Conservation (phyloP, 148 eudicot genomes). For the Simmondsia chinensis region DNA sequence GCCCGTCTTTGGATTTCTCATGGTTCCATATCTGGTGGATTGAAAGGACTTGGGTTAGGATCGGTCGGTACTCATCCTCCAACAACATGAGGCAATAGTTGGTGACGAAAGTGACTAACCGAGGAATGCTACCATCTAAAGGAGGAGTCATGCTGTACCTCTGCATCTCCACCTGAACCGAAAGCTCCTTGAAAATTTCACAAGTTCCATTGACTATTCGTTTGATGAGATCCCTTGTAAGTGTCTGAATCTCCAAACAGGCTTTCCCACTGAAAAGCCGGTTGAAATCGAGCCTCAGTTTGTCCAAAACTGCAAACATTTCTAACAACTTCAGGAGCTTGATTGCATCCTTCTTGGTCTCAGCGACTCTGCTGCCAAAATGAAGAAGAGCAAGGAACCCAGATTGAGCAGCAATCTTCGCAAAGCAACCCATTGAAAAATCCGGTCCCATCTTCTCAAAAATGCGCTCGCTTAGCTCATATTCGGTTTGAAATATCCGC, state of each 20-base stretch:
- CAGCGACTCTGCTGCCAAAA: conserved; percentile 48
- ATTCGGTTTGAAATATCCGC: conserved; percentile 41
- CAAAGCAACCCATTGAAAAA: conserved; percentile 39
- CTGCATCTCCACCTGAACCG: conserved; percentile 57
- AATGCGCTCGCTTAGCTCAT: conserved; percentile 33
- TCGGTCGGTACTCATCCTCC: conserved; percentile 37
- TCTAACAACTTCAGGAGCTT: conserved; percentile 74
- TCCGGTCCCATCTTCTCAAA: conserved; percentile 27
- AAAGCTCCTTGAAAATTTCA: conserved; percentile 68
- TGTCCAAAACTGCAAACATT: conserved; percentile 47
- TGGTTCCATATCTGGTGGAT: conserved; percentile 55
- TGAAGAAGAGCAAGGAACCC: conserved; percentile 47
- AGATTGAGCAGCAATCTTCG: conserved; percentile 33
- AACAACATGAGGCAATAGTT: conserved; percentile 58
- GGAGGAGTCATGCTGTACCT: conserved; percentile 34
- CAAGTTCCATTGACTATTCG: conserved; percentile 48
- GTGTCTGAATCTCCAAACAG: conserved; percentile 42
- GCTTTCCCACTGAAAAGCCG: conserved; percentile 46
- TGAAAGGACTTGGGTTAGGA: conserved; percentile 42
- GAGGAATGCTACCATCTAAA: conserved; percentile 56
- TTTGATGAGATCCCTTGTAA: conserved; percentile 62
- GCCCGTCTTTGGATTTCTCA: conserved; percentile 14
- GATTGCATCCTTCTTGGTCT: conserved; percentile 79
- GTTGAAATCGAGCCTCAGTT: conserved; percentile 57
- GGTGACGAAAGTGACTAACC: conserved; percentile 53